Conservation (phyloP, 2,329 filamentous ascomycete species). For the Pseudocercospora vitis region DNA sequence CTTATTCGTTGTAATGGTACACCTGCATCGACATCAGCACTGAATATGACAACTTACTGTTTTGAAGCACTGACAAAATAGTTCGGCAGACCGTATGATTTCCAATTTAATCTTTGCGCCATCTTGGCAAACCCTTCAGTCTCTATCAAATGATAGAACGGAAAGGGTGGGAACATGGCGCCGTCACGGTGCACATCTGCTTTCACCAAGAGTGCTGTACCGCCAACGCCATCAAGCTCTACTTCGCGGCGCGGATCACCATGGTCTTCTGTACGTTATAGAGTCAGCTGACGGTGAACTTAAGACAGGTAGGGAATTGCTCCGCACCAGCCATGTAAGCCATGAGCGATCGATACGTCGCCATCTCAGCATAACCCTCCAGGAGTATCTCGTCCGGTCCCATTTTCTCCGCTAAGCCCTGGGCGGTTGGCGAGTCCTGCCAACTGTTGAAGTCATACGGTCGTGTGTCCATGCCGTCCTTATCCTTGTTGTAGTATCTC, state of each 20-base stretch:
- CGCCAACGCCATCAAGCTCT: slow-evolving; percentile 86
- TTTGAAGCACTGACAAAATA: slow-evolving; percentile 71
- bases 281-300: no score
- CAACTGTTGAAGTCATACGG: slow-evolving; percentile 98
- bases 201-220: slow-evolving; percentile 88
- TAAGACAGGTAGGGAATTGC: no score
- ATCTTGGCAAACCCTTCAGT: slow-evolving; percentile 98
- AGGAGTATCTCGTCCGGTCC: slow-evolving; percentile 87
- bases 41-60: not conserved
- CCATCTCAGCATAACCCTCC: slow-evolving; percentile 89
- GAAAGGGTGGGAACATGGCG: slow-evolving; percentile 96
- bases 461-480: slow-evolving; percentile 69
- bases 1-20: slow-evolving; percentile 27
- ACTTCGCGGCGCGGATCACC: slow-evolving; percentile 46
- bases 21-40: slow-evolving; percentile 12
- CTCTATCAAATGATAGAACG: slow-evolving; percentile 96
- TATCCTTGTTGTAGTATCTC: slow-evolving; percentile 68
- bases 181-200: slow-evolving; percentile 95
- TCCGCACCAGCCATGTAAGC: slow-evolving; percentile 67
- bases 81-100: slow-evolving; percentile 85
- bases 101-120: slow-evolving; percentile 84
- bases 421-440: slow-evolving; percentile 82
- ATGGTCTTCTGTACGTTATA: slow-evolving; percentile 26
- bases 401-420: slow-evolving; percentile 75
- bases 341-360: slow-evolving; percentile 90